Conservation (phyloP, 176 grass and related monocot species). For the Triticum urartu region DNA sequence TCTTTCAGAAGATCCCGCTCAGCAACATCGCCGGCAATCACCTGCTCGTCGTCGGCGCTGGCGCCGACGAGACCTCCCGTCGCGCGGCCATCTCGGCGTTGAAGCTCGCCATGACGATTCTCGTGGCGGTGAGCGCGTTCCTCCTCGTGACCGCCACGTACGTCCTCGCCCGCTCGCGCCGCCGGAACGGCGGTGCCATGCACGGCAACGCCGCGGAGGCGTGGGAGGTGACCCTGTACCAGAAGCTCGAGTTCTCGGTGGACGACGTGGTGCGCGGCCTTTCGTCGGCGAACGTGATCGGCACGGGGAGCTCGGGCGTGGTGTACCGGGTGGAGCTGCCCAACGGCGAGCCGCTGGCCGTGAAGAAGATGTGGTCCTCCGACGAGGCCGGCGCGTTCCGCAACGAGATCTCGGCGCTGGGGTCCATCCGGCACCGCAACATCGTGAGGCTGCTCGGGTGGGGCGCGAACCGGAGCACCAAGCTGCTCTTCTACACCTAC, state of each 20-base stretch:
- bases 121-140: constrained; percentile 50
- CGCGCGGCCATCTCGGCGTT: constrained; percentile 49
- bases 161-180: constrained; percentile 49
- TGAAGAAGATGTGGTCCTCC: constrained; percentile 99
- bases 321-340: constrained; percentile 75
- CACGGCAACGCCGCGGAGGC: constrained; percentile 26
- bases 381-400: constrained; percentile 71
- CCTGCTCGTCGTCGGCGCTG: constrained; percentile 46
- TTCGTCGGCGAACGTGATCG: constrained; percentile 85
- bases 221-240: constrained; percentile 96
- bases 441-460: constrained; percentile 87
- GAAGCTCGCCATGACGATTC: constrained; percentile 76
- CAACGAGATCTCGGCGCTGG: constrained; percentile 81
- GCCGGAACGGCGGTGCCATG: constrained; percentile 8
- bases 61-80: constrained; percentile 18
- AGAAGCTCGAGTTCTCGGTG: constrained; percentile 81
- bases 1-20: constrained; percentile 86
- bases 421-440: constrained; percentile 85
- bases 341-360: constrained; percentile 56
- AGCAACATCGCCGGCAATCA: constrained; percentile 82
- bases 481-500: constrained; percentile 86
- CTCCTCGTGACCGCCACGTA: constrained; percentile 59
- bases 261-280: constrained; percentile 68
- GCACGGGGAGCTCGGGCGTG: constrained; percentile 86
- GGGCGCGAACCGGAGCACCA: constrained; percentile 73